A percentile compares a stretch with the other conserved stretches of the same genome.
phyloP scores from a whole-genome alignment of 306 rosid species.

The Gastrolobium bilobum region DNA sequence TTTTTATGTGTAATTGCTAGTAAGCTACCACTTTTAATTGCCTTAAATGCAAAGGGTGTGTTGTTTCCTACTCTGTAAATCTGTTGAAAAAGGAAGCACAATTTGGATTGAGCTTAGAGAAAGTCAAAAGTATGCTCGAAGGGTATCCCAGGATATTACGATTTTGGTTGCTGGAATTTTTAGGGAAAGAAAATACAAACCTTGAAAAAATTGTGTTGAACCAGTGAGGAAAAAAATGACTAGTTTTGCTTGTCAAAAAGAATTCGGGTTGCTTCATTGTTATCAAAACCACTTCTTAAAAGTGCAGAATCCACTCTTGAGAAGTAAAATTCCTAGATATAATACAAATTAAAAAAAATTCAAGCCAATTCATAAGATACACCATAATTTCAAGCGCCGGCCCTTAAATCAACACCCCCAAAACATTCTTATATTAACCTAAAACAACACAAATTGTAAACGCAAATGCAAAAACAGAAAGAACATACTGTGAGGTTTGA shows the following conservation, averaged over 20 bases:
- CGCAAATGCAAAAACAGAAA: background rate
- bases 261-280: constrained; percentile 38
- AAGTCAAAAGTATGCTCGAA: constrained; percentile 30
- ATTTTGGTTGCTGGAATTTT: constrained; percentile 37
- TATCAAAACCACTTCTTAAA: background rate
- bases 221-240: constrained; percentile 21
- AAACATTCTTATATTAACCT: background rate
- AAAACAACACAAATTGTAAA: background rate
- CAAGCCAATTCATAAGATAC: background rate
- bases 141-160: constrained; percentile 27
- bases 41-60: too few species aligned
- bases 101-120: constrained; percentile 25
- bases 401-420: constrained; percentile 53
- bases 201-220: constrained; percentile 11
- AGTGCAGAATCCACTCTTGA: constrained; percentile 8
- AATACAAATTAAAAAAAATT: background rate
- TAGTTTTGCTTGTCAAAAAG: constrained; percentile 41
- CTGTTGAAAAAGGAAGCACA: too few species aligned
- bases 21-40: constrained; percentile 34
- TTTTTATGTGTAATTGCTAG: constrained; percentile 33
- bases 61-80: too few species aligned
- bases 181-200: constrained; percentile 16
- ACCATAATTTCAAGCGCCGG: constrained; percentile 92
- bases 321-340: background rate
- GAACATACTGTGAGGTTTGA: constrained; percentile 80